phyloP scores from a whole-genome alignment of 2,329 filamentous ascomycete genomes.

The Drechslerella dactyloides region DNA sequence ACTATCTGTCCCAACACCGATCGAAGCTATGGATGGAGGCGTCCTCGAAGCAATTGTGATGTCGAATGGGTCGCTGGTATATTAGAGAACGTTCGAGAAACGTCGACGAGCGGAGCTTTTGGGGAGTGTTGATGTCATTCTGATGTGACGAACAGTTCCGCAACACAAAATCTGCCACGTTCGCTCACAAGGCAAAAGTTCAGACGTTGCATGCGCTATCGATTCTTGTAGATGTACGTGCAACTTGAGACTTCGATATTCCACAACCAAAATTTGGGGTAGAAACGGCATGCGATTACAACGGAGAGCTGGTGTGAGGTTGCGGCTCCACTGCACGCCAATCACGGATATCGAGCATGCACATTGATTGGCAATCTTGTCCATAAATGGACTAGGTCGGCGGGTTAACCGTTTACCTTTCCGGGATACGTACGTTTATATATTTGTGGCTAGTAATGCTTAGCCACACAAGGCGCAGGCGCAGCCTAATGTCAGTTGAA shows the following conservation, averaged over 20 bases:
- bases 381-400: slow-evolving; percentile 2
- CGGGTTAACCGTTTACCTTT: slow-evolving; percentile 39
- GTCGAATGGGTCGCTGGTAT: not conserved
- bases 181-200: not conserved
- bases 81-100: slow-evolving; percentile 34
- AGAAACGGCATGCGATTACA: too few relatives aligned
- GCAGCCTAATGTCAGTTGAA: too few relatives aligned
- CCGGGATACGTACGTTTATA: slow-evolving; percentile 23
- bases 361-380: slow-evolving; percentile 9
- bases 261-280: too few relatives aligned
- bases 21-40: not conserved
- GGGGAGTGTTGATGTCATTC: slow-evolving; percentile 30
- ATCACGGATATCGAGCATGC: not conserved
- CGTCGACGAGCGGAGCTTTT: slow-evolving; percentile 23
- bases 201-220: not conserved
- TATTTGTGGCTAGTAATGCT: too few relatives aligned
- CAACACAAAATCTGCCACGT: slow-evolving; percentile 24
- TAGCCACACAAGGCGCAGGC: not conserved
- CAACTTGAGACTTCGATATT: too few relatives aligned
- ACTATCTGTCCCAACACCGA: not conserved
- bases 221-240: not conserved
- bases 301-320: too few relatives aligned
- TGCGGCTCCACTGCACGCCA: too few relatives aligned
- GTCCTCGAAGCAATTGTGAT: not conserved
- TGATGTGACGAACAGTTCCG: slow-evolving; percentile 26